phyloP scores from a whole-genome alignment of 2,329 filamentous ascomycete species.

The Cercospora berteroae region DNA sequence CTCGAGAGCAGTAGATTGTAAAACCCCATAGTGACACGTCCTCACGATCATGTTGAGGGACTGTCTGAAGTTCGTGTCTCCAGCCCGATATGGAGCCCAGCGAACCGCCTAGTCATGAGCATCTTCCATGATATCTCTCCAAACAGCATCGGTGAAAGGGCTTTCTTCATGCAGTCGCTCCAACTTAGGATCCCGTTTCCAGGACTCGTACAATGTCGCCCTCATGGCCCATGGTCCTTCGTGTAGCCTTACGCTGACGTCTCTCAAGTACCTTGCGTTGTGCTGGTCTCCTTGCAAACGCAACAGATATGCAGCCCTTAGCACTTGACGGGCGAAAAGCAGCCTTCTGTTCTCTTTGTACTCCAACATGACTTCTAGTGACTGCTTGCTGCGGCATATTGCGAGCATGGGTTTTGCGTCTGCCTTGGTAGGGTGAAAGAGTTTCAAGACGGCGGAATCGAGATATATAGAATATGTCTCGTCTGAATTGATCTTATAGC shows the following conservation, averaged over 20 bases:
- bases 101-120: background rate
- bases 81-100: background rate
- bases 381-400: background rate
- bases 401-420: background rate
- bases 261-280: background rate
- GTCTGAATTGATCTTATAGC: background rate
- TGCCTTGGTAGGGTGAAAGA: background rate
- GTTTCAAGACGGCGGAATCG: background rate
- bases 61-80: background rate
- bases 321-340: background rate
- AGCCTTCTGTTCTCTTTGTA: background rate
- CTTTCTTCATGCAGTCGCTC: background rate
- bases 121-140: background rate
- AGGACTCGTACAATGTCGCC: background rate
- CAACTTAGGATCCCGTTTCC: background rate
- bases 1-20: background rate
- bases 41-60: background rate
- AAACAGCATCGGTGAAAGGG: background rate
- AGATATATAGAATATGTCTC: background rate
- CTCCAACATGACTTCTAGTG: background rate
- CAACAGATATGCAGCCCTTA: background rate
- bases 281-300: background rate
- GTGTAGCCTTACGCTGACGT: background rate
- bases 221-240: background rate
- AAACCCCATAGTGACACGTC: background rate